These are phyloP conservation scores for Hypoxylon rubiginosum DNA, from an alignment of 2,329 filamentous ascomycete species.

Conservation along the genomic window DNA sequence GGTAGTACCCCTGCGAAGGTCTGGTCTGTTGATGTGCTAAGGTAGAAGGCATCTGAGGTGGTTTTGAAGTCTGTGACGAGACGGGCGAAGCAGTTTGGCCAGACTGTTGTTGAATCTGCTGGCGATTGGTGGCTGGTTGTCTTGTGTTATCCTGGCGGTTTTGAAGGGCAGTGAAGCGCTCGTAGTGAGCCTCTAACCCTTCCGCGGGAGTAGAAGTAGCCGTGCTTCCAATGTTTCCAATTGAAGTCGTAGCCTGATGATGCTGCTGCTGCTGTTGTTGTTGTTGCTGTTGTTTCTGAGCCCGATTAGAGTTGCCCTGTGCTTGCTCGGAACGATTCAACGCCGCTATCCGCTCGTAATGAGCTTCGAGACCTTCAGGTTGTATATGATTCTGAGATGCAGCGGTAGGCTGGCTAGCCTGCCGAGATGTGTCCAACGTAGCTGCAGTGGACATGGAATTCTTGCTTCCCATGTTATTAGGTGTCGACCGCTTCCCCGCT, in stretches of 20 bases:
- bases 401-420: constrained; percentile 36
- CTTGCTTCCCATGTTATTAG: constrained; percentile 43
- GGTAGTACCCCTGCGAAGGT: constrained; percentile 49
- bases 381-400: constrained; percentile 40
- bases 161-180: constrained; percentile 49
- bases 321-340: constrained; percentile 46
- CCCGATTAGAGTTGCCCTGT: constrained; percentile 45
- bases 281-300: constrained; percentile 48
- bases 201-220: constrained; percentile 44
- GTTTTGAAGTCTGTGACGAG: constrained; percentile 47
- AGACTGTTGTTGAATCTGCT: constrained; percentile 46
- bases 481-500: constrained; percentile 44
- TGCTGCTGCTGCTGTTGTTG: too few relatives aligned
- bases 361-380: constrained; percentile 50
- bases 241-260: constrained; percentile 41
- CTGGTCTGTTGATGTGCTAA: constrained; percentile 48
- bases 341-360: constrained; percentile 47
- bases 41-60: constrained; percentile 48
- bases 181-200: constrained; percentile 50
- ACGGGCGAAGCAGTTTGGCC: constrained; percentile 50
- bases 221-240: constrained; percentile 43
- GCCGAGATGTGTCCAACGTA: constrained; percentile 40
- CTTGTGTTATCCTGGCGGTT: constrained; percentile 45
- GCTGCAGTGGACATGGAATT: constrained; percentile 34
- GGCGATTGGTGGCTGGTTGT: constrained; percentile 43